Conservation (phyloP, 495 filamentous ascomycete genomes). For the Xylaria sp. region DNA sequence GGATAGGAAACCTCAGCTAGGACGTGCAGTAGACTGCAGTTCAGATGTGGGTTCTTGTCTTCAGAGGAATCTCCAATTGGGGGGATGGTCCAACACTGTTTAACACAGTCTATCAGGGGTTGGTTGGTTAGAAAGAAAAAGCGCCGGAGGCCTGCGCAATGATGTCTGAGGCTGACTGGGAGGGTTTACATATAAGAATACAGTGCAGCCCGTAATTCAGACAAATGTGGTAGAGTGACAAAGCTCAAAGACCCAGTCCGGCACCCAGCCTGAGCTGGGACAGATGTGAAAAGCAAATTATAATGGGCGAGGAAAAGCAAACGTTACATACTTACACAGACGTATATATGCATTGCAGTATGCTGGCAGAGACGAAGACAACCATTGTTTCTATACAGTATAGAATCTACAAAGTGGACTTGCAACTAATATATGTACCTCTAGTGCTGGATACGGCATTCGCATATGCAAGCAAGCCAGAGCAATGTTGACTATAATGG, state of each 20-base stretch:
- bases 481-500: not conserved
- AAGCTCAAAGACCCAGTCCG: not conserved
- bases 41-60: not conserved
- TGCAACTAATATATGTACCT: not conserved
- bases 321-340: no score
- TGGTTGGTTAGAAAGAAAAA: not conserved
- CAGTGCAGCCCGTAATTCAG: not conserved
- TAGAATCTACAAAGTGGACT: not conserved
- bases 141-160: not conserved
- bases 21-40: constrained; percentile 18
- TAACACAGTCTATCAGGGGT: constrained; percentile 1
- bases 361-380: not conserved
- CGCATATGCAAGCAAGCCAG: constrained; percentile 1
- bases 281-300: not conserved
- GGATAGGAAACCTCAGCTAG: constrained; percentile 15
- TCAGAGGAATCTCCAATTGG: not conserved
- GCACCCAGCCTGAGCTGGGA: no score
- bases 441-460: not conserved
- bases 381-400: not conserved
- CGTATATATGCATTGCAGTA: not conserved
- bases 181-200: not conserved
- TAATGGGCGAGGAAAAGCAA: constrained; percentile 1
- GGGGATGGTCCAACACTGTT: not conserved
- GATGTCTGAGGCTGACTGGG: constrained; percentile 18
- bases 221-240: not conserved